Evolutionary conservation across 441 rosid species (phyloP), one percentile per base, ranked within the genome.

Genomic region (Eruca vesicaria): DNA sequence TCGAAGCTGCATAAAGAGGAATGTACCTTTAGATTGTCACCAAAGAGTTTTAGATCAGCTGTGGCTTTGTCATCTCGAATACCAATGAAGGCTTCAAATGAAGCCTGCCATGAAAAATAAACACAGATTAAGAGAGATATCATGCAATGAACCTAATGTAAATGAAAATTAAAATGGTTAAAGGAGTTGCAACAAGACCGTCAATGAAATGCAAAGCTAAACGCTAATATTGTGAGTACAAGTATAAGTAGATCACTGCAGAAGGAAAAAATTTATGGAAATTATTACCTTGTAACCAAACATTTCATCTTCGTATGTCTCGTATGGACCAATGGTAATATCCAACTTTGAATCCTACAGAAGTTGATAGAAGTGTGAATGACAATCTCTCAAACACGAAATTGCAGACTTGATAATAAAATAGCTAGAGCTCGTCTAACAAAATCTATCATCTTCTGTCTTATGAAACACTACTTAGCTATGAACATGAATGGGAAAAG

Each of bases 281-380:
- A 73, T 21, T 38, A 35, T 78, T 83, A 96, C 99, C 98, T 93
- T 96, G 84, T 89, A 93, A 23, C 99, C 92, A 84, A 93, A 91
- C 26, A 90, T 77, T 67, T 87, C 63, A 82, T 95, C 98, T 78
- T 90, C 98, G 63, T 91, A 95, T 6, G 99, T 95, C 85, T 93
- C 97, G 58, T 95, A 95, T 31, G 99, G 98, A 78, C 99, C 99
- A 61, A 95, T 87, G 68, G 98, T 95, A 65, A 93, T 84, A 79
- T 96, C 98, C 86, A 96, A 75, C 82, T 90, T 79, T 57, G 97
- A 93, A 83, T 96, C 94, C 99, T 96, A 75, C 56, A 74, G 6
- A 71, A 60, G 55, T 57, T 35, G 60, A 63, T 16, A 52, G 62
- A 33, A 19, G 53, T 33, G 4, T 29, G 38, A 66, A 6, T 65